phyloP scores from a whole-genome alignment of 371 early-diverging fungal species.

The Syncephalastrum contaminatum region DNA sequence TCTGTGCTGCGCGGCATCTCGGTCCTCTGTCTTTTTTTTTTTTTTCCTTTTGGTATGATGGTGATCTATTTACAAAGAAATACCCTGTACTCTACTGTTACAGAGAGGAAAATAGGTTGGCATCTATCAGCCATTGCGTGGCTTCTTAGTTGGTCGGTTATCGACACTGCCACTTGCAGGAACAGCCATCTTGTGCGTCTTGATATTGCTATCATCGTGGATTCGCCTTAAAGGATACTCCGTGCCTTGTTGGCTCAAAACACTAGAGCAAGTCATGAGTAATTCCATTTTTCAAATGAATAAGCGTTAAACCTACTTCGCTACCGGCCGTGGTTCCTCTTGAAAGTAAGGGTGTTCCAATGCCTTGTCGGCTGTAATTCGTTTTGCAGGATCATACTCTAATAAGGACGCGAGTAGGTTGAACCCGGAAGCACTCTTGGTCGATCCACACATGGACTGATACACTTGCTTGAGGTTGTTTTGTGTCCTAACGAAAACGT shows the following conservation, averaged over 20 bases:
- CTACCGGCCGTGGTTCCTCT: slow-evolving; percentile 82
- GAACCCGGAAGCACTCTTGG: slow-evolving; percentile 66
- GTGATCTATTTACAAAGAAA: too few species aligned
- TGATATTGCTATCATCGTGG: slow-evolving; percentile 67
- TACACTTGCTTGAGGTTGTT: slow-evolving; percentile 47
- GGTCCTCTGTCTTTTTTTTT: too few species aligned
- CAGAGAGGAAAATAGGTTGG: too few species aligned
- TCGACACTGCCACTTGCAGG: not conserved
- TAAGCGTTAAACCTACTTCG: slow-evolving; percentile 70
- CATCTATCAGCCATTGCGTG: too few species aligned
- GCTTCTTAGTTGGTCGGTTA: too few species aligned
- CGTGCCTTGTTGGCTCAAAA: slow-evolving; percentile 55
- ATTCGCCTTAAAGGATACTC: slow-evolving; percentile 66
- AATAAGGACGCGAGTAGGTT: slow-evolving; percentile 80
- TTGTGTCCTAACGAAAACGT: slow-evolving; percentile 33
- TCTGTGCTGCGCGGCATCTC: too few species aligned
- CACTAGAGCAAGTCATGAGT: slow-evolving; percentile 25
- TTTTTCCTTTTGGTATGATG: too few species aligned
- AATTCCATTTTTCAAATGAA: too few species aligned
- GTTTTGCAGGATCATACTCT: slow-evolving; percentile 70
- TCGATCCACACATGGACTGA: slow-evolving; percentile 39
- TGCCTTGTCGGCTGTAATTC: too few species aligned
- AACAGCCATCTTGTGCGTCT: slow-evolving; percentile 35
- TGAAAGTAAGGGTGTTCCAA: slow-evolving; percentile 65
- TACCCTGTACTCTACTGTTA: too few species aligned